Conservation (phyloP, 2,329 filamentous ascomycete genomes). For the Cryphonectria nitschkei region DNA sequence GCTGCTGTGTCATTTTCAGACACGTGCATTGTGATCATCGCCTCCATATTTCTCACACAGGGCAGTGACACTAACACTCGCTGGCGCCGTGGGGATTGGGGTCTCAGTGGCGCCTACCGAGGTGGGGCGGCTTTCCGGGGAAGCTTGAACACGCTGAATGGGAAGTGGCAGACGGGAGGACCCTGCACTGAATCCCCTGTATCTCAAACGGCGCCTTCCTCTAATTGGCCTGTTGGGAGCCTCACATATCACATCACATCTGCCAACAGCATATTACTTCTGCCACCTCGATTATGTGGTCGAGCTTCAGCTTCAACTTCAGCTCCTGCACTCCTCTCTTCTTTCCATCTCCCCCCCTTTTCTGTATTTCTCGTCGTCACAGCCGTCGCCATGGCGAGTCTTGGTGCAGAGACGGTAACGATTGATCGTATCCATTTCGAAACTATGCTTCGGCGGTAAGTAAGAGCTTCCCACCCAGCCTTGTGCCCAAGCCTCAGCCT, state of each 20-base stretch:
- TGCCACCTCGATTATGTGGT: not conserved
- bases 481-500: conserved; percentile 14
- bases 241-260: conserved; percentile 14
- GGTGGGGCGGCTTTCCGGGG: not conserved
- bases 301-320: not conserved
- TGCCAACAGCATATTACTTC: not conserved
- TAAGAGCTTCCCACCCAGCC: not conserved
- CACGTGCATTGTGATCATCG: not conserved
- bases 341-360: not conserved
- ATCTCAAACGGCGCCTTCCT: conserved; percentile 4
- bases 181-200: not conserved
- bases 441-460: conserved; percentile 64
- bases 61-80: not conserved
- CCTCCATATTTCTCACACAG: not conserved
- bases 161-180: not conserved
- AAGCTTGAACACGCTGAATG: not conserved
- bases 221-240: conserved; percentile 4
- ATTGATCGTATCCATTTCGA: conserved; percentile 65
- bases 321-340: conserved; percentile 1
- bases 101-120: not conserved
- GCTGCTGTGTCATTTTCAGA: not conserved
- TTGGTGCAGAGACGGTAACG: conserved; percentile 46
- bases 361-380: not conserved
- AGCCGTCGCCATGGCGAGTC: conserved; percentile 22
- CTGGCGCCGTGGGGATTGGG: not conserved